Conservation (phyloP, 1,139 yeast genomes). For the Nematodospora anomalae region DNA sequence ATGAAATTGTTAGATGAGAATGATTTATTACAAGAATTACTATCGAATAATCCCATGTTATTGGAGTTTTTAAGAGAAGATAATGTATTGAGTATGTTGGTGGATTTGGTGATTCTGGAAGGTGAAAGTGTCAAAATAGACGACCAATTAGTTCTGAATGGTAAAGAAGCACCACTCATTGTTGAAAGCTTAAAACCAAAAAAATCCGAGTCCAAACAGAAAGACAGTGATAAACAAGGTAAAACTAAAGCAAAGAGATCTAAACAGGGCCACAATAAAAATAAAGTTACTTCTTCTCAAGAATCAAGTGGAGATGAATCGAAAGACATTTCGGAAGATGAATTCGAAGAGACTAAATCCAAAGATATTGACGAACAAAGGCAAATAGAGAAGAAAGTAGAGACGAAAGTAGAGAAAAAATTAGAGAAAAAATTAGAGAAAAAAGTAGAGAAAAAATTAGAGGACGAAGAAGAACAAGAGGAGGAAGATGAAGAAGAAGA, state of each 20-base stretch:
- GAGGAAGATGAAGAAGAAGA: conserved; percentile 9
- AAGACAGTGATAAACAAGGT: not conserved
- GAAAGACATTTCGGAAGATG: conserved; percentile 1
- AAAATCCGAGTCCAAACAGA: too few relatives aligned
- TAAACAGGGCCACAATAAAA: conserved; percentile 2
- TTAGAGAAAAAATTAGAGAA: too few relatives aligned
- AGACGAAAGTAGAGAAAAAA: not conserved
- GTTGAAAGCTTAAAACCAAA: not conserved
- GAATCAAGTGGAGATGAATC: not conserved
- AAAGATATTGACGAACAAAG: conserved; percentile 2
- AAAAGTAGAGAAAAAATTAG: conserved; percentile 5
- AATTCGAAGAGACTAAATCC: conserved; percentile 4
- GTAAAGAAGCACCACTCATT: too few relatives aligned
- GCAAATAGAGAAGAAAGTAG: not conserved
- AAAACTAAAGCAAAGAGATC: conserved; percentile 10
- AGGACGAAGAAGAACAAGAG: conserved; percentile 7
- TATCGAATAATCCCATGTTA: conserved; percentile 78
- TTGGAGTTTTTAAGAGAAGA: conserved; percentile 81
- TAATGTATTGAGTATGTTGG: conserved; percentile 61
- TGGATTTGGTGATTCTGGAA: conserved; percentile 62
- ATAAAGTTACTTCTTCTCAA: conserved; percentile 4
- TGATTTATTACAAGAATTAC: conserved; percentile 79
- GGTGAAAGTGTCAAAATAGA: conserved; percentile 20
- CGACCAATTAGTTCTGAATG: conserved; percentile 10
- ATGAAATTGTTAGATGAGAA: conserved; percentile 79